Evolutionary conservation across 352 stramenopile genomes (phyloP).

Genomic region (Pythium volutum): DNA sequence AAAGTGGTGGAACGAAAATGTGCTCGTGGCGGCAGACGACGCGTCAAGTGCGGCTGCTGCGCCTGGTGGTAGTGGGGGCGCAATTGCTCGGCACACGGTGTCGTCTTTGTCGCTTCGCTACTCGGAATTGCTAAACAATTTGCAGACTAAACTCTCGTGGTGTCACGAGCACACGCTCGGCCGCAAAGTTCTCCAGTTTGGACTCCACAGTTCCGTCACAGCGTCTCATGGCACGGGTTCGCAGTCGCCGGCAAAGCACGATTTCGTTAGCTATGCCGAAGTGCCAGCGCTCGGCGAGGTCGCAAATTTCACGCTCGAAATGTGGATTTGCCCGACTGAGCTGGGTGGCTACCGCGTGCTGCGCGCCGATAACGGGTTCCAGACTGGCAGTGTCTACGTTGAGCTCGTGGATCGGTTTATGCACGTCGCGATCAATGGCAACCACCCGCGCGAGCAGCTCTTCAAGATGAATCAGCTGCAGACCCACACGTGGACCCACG

Average conservation of each 20-base stretch:
- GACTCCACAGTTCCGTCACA: conserved; percentile 28
- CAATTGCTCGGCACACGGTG: conserved; percentile 47
- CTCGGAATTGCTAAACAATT: conserved; percentile 54
- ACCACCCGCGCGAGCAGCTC: conserved; percentile 63
- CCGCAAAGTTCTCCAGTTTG: conserved; percentile 68
- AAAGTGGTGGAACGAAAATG: conserved; percentile 64
- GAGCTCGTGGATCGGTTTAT: conserved; percentile 65
- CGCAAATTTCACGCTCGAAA: conserved; percentile 71
- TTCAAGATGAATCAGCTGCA: conserved; percentile 54
- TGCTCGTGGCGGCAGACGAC: conserved; percentile 12
- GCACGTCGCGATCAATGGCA: conserved; percentile 71
- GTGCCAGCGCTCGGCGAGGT: conserved; percentile 57
- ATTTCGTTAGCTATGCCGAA: conserved; percentile 67
- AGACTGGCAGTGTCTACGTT: conserved; percentile 63
- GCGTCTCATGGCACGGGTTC: conserved; percentile 14
- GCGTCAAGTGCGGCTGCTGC: conserved; percentile 6
- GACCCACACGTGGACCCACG: conserved; percentile 69
- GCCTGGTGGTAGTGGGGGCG: neutral
- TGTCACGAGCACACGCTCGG: conserved; percentile 30
- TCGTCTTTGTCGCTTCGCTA: conserved; percentile 80
- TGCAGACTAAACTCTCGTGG: conserved; percentile 60
- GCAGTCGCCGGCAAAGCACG: conserved; percentile 32
- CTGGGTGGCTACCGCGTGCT: conserved; percentile 61
- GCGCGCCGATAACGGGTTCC: conserved; percentile 71
- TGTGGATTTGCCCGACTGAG: conserved; percentile 76